phyloP scores from a whole-genome alignment of 2,329 filamentous ascomycete genomes.

The Waltergamsia citrina region DNA sequence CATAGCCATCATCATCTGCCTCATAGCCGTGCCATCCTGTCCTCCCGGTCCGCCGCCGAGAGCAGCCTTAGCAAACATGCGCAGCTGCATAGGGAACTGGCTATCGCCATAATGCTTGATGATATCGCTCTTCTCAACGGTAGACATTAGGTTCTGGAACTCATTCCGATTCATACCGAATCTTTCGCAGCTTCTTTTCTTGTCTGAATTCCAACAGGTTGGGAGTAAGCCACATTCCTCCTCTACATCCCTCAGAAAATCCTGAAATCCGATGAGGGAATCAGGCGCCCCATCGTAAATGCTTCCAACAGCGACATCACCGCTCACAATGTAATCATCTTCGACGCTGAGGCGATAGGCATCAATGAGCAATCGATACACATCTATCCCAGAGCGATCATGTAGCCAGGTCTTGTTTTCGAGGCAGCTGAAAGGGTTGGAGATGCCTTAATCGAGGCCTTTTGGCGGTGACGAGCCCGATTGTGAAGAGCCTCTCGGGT shows the following conservation, averaged over 20 bases:
- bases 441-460: slow-evolving; percentile 17
- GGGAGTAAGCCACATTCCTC: slow-evolving; percentile 23
- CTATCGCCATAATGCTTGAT: slow-evolving; percentile 30
- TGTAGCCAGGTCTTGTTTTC: slow-evolving; percentile 30
- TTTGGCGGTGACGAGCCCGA: slow-evolving; percentile 14
- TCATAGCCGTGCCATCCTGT: background rate
- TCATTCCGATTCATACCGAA: slow-evolving; percentile 16
- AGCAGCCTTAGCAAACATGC: slow-evolving; percentile 30
- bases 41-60: background rate
- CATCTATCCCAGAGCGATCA: slow-evolving; percentile 29
- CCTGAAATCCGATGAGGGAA: slow-evolving; percentile 20
- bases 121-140: slow-evolving; percentile 23
- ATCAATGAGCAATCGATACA: slow-evolving; percentile 36
- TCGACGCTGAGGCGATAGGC: slow-evolving; percentile 35
- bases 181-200: slow-evolving; percentile 24
- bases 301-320: slow-evolving; percentile 14
- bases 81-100: slow-evolving; percentile 37
- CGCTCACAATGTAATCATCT: slow-evolving; percentile 20
- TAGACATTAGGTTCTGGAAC: slow-evolving; percentile 17
- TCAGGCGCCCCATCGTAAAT: slow-evolving; percentile 15
- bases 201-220: slow-evolving; percentile 31
- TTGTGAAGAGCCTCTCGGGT: too few species aligned
- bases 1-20: too few species aligned
- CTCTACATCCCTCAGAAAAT: slow-evolving; percentile 22
- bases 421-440: slow-evolving; percentile 29